phyloP scores from a whole-genome alignment of 768 basidiomycete genomes.

The Mycena vulgaris region DNA sequence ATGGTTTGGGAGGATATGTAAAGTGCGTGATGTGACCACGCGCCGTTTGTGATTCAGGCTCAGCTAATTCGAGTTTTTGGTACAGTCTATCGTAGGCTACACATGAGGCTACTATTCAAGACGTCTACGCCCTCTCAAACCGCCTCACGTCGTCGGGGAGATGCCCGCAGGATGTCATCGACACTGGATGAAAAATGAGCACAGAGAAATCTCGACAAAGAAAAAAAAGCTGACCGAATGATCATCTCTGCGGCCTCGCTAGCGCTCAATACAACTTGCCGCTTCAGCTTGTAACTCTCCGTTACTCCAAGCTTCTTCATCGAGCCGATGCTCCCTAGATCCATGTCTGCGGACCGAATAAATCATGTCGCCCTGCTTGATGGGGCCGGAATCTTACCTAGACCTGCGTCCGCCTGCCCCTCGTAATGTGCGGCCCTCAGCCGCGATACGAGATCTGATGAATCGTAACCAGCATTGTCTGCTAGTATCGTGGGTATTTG shows the following conservation, averaged over 20 bases:
- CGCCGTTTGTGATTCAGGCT: no score
- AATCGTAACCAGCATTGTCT: slow-evolving; percentile 98
- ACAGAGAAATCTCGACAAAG: slow-evolving; percentile 1
- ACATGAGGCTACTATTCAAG: no score
- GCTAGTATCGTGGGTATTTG: slow-evolving; percentile 98
- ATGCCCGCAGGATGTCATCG: slow-evolving; percentile 90
- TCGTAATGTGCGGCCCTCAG: slow-evolving; percentile 96
- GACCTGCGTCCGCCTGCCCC: slow-evolving; percentile 87
- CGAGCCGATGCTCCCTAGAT: slow-evolving; percentile 85
- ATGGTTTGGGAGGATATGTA: background rate
- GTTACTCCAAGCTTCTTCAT: slow-evolving; percentile 93
- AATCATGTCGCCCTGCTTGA: background rate
- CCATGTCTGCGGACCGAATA: slow-evolving; percentile 78
- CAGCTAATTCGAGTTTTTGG: background rate
- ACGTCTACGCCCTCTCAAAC: slow-evolving; percentile 64
- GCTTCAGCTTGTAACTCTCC: slow-evolving; percentile 97
- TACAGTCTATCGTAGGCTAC: no score
- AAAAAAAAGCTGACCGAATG: slow-evolving; percentile 73
- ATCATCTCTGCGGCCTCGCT: slow-evolving; percentile 99
- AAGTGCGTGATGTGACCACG: no score
- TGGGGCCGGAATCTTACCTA: slow-evolving; percentile 69
- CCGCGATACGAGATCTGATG: slow-evolving; percentile 92
- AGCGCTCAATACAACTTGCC: slow-evolving; percentile 94
- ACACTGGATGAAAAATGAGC: slow-evolving; percentile 65
- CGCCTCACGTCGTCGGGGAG: slow-evolving; percentile 90